Evolutionary conservation across 2,329 filamentous ascomycete species (phyloP).

Genomic region (Knufia petricola): DNA sequence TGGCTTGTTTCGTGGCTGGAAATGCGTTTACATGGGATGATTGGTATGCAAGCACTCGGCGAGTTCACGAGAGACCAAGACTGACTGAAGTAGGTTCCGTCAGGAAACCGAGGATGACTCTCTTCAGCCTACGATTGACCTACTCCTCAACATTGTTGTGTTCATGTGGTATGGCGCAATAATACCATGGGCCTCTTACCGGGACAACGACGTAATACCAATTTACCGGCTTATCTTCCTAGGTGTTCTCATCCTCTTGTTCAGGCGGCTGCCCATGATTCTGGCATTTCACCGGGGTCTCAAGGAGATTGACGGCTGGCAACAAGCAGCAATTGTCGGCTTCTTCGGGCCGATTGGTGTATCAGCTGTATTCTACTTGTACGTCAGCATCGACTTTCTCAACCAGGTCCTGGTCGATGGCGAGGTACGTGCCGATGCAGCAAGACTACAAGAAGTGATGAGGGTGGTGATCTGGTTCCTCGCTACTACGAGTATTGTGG

Average conservation of each 20-base stretch:
- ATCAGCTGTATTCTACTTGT: constrained; percentile 82
- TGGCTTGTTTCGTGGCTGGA: constrained; percentile 86
- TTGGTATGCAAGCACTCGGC: constrained; percentile 29
- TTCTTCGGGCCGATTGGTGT: constrained; percentile 93
- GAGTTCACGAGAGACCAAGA: constrained; percentile 52
- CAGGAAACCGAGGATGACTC: constrained; percentile 81
- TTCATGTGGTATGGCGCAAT: constrained; percentile 89
- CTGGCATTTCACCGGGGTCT: constrained; percentile 65
- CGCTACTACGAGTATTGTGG: constrained; percentile 69
- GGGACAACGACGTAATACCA: constrained; percentile 58
- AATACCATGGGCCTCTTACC: constrained; percentile 68
- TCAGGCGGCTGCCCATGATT: constrained; percentile 70
- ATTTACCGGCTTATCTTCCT: constrained; percentile 63
- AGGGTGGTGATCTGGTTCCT: constrained; percentile 78
- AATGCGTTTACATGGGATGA: constrained; percentile 80
- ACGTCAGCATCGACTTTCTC: constrained; percentile 69
- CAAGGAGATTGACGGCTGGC: constrained; percentile 63
- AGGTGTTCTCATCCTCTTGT: constrained; percentile 64
- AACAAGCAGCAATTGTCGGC: constrained; percentile 75
- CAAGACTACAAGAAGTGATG: constrained; percentile 55
- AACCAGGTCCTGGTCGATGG: constrained; percentile 48
- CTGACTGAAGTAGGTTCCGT: constrained; percentile 53
- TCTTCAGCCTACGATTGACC: constrained; percentile 87
- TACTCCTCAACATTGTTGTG: constrained; percentile 79
- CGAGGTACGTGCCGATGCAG: constrained; percentile 54